phyloP scores from a whole-genome alignment of 2,329 filamentous ascomycete genomes.

The Sporothrix pseudoabietina region DNA sequence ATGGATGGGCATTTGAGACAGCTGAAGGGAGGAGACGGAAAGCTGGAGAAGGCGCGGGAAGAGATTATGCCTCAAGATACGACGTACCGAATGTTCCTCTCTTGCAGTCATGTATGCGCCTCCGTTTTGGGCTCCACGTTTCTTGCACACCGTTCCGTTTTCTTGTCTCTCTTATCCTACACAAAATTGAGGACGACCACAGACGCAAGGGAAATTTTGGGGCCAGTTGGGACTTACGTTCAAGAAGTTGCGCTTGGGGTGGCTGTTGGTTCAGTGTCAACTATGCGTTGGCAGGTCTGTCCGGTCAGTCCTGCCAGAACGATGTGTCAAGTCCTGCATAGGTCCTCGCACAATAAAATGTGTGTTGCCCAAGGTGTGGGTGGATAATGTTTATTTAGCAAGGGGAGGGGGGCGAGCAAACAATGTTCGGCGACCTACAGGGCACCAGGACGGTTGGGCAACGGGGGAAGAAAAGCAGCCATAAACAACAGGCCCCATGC shows the following conservation, averaged over 20 bases:
- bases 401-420: background rate
- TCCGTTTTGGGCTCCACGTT: conserved; percentile 2
- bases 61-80: background rate
- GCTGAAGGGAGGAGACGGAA: background rate
- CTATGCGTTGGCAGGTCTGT: background rate
- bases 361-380: conserved; percentile 25
- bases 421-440: conserved; percentile 24
- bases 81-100: background rate
- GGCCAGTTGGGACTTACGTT: background rate
- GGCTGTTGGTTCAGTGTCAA: background rate
- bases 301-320: background rate
- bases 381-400: conserved; percentile 25
- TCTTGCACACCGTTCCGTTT: conserved; percentile 17
- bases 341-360: background rate
- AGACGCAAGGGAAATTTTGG: background rate
- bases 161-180: conserved; percentile 4
- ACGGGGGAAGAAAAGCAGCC: background rate
- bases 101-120: background rate
- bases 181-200: background rate
- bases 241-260: background rate
- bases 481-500: background rate
- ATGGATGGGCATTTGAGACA: background rate
- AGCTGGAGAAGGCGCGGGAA: conserved; percentile 11
- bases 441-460: background rate
- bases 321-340: conserved; percentile 18